These are phyloP conservation scores for Calonectria henricotiae DNA, from an alignment of 2,329 filamentous ascomycete species.

Conservation along the genomic window DNA sequence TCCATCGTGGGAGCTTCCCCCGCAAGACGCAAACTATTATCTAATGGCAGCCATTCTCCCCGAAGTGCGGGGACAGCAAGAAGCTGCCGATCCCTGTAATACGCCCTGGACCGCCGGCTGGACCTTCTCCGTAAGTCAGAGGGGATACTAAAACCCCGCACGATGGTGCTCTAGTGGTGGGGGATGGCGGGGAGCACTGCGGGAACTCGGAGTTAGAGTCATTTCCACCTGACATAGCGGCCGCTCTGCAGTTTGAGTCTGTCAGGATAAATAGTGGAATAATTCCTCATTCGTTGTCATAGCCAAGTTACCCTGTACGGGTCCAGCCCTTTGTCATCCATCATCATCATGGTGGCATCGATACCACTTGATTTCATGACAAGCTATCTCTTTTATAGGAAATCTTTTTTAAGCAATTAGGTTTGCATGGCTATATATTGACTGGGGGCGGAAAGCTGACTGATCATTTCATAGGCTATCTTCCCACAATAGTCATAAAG, in stretches of 20 bases:
- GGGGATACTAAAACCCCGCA: constrained; percentile 3
- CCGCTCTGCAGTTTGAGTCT: neutral
- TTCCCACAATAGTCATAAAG: neutral
- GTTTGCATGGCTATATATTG: neutral
- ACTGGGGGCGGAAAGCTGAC: constrained; percentile 1
- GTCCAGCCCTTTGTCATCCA: neutral
- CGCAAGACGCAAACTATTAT: constrained; percentile 4
- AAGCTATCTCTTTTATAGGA: neutral
- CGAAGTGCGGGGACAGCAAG: no score
- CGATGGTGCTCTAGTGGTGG: neutral
- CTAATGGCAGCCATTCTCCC: neutral
- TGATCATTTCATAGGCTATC: neutral
- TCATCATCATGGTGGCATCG: neutral
- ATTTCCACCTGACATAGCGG: neutral
- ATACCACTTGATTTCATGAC: neutral
- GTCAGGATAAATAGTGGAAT: neutral
- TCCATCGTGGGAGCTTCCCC: constrained; percentile 2
- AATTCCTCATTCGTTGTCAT: neutral
- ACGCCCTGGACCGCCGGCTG: no score
- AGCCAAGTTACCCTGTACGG: neutral
- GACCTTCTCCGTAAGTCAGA: no score
- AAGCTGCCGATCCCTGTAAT: no score
- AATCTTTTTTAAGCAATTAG: neutral
- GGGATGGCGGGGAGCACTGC: constrained; percentile 6
- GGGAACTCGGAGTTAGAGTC: constrained; percentile 10